Base-by-base conservation (phyloP, 371 early-diverging fungal species). In the Circinella minor region DNA sequence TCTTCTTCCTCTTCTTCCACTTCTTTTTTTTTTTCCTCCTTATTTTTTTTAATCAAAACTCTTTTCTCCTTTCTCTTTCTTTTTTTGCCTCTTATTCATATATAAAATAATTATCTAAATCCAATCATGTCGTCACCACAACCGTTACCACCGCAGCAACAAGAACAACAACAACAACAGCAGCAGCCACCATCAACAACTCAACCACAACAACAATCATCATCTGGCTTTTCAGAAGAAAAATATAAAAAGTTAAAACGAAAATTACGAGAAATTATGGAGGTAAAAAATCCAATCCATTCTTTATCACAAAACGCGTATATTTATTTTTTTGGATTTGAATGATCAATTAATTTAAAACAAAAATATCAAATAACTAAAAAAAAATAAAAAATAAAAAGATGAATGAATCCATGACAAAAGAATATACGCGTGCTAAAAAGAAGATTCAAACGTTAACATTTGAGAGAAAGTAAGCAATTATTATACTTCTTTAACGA, bases 201-300 rank as follows among this genome's bases (percentile, higher is more conserved):
- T 9, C 65, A 43, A 43, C 43, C 43, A 17, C 67, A 17, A 36
- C 59, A 48, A 27, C 68, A 37, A 64, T 18, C 37, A 49, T 20
- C 65, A 15, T 49, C 36, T 15, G 60, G 62, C 17, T 65, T 63
- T 66, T 71, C 77, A n/a, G 85, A 88, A 27, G 83, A 86, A 39
- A 84, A 86, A 62, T 87, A 86, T 61, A 81, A 78, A 17, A 71
- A 80, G 34, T 70, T 90, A 46, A 89, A 89, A 70, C 69, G 80
- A 55, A 85, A 82, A 64, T 71, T 90, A 51, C 86, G 85, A 69
- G 86, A 87, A 62, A 80, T 82, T 13, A 61, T 88, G 66, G 82
- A 86, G 81, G 88, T 85, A 37, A 34, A 64, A 34, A 17, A 27
- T 27, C 27, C 27, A 27, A 27, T 27, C 27, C 27, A 27, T 27